A percentile compares a stretch with the other conserved stretches of the same genome.
phyloP scores from a whole-genome alignment of 441 rosid genomes.

The Gossypium gossypioides region DNA sequence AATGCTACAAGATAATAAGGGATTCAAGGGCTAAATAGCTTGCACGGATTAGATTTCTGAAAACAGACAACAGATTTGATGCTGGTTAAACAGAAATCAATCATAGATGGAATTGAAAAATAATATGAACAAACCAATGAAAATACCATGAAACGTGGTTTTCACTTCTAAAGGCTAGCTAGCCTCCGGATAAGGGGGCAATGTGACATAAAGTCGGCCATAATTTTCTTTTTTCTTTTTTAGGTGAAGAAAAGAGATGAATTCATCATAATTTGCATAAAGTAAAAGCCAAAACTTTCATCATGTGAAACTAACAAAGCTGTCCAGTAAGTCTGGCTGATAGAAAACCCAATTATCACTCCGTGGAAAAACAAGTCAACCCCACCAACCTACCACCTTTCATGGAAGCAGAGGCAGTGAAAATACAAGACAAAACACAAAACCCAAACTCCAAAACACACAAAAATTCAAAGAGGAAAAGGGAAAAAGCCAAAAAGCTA shows the following conservation, averaged over 20 bases:
- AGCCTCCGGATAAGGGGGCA: slow-evolving; percentile 17
- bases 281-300: slow-evolving; percentile 16
- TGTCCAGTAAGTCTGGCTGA: slow-evolving; percentile 11
- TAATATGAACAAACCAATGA: slow-evolving; percentile 3
- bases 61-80: neutral
- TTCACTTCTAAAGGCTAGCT: neutral
- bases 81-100: neutral
- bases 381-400: slow-evolving; percentile 70
- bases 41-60: neutral
- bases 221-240: neutral
- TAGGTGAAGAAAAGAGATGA: neutral
- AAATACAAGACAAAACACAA: slow-evolving; percentile 7
- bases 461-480: slow-evolving; percentile 16
- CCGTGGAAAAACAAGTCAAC: slow-evolving; percentile 48
- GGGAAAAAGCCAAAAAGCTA: slow-evolving; percentile 21
- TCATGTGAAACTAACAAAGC: slow-evolving; percentile 18
- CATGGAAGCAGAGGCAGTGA: slow-evolving; percentile 26
- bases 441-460: slow-evolving; percentile 4
- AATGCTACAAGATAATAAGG: neutral
- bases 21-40: neutral
- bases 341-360: slow-evolving; percentile 17
- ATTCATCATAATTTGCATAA: slow-evolving; percentile 11
- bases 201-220: slow-evolving; percentile 18
- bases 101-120: neutral
- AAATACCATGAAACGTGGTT: neutral